Base-by-base conservation (phyloP, 2,329 filamentous ascomycete species). In the Aspergillus nomiae region DNA sequence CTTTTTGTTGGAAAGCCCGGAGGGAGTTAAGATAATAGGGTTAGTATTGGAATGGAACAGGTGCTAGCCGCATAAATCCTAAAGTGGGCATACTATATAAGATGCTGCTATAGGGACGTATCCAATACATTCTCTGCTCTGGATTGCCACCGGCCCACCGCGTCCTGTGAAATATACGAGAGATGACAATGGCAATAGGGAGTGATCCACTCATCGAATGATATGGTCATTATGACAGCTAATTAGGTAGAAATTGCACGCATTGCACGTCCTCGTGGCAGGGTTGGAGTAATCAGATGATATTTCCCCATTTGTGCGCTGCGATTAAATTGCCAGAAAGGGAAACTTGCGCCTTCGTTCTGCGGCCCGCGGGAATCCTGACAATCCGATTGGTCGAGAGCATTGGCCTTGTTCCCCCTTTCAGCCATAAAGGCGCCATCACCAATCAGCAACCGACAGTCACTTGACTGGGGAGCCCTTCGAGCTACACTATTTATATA, bases 401-500 rank as follows among this genome's bases (percentile, higher is more conserved):
- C 19, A 36, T 36, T 10, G 16, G 14, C 28, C 11, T 12, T 3
- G 30, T 24, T 5, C 16, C 51, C 11, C 16, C 19, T 54, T 36
- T 36, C 24, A 32, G 51, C 19, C 32, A 55, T 38, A 38, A 55
- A 21, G 51, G 16, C 16, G 26, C n/a, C 24, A 24, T 4, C n/a
- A n/a, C 51, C 51, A 55, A 55, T 55, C 1, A 55, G 34, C 51
- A 7, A 12, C 10, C 12, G 4, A 11, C 32, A 24, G 32, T 55
- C 51, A 55, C 51, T 26, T 38, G 51, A 55, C 51, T 16, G 19
- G 21, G 12, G n/a, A 55, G 34, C 51, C 51, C 51, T 55, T 38
- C 30, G 51, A 38, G 7, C 24, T 36, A 36, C 28, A 55, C 51
- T 55, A 55, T 55, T 55, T 55, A 38, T 55, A 55, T 55, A 38